Conservation (phyloP, 768 basidiomycete genomes). For the Auricularia auricula-judae region DNA sequence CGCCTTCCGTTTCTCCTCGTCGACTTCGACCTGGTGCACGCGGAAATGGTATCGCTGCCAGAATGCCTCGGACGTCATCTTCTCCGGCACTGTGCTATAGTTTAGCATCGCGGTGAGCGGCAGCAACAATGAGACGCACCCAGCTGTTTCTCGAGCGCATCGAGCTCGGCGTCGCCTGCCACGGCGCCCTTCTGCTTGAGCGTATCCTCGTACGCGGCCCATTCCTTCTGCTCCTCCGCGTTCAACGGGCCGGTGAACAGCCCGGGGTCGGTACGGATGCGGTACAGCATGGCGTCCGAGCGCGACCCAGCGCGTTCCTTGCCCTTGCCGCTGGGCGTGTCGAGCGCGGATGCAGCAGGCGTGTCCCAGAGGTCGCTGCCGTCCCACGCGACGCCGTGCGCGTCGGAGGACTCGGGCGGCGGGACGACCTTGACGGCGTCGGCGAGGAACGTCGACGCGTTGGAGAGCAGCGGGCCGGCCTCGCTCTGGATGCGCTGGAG, state of each 20-base stretch:
- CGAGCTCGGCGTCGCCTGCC: constrained; percentile 34
- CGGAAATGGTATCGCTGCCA: constrained; percentile 92
- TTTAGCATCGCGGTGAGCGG: constrained; percentile 5
- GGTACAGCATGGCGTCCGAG: constrained; percentile 63
- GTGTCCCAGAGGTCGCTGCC: constrained; percentile 81
- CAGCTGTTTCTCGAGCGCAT: constrained; percentile 40
- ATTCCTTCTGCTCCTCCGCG: constrained; percentile 41
- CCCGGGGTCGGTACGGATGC: constrained; percentile 62
- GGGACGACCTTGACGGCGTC: constrained; percentile 92
- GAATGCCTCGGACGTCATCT: constrained; percentile 53
- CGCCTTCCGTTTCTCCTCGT: constrained; percentile 69
- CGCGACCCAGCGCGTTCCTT: constrained; percentile 50
- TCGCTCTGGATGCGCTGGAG: constrained; percentile 62
- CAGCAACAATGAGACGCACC: constrained; percentile 32
- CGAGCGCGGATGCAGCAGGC: constrained; percentile 27
- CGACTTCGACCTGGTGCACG: constrained; percentile 64
- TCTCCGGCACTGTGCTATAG: constrained; percentile 50
- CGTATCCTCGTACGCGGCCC: constrained; percentile 51
- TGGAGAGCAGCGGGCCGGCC: constrained; percentile 25
- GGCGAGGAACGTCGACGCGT: constrained; percentile 35
- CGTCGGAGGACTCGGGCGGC: constrained; percentile 40
- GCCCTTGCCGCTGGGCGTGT: constrained; percentile 15
- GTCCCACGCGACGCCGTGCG: constrained; percentile 57
- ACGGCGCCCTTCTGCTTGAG: constrained; percentile 36
- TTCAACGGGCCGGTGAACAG: constrained; percentile 71